Conservation (phyloP, 2,329 filamentous ascomycete species). For the Calonectria pauciramosa region DNA sequence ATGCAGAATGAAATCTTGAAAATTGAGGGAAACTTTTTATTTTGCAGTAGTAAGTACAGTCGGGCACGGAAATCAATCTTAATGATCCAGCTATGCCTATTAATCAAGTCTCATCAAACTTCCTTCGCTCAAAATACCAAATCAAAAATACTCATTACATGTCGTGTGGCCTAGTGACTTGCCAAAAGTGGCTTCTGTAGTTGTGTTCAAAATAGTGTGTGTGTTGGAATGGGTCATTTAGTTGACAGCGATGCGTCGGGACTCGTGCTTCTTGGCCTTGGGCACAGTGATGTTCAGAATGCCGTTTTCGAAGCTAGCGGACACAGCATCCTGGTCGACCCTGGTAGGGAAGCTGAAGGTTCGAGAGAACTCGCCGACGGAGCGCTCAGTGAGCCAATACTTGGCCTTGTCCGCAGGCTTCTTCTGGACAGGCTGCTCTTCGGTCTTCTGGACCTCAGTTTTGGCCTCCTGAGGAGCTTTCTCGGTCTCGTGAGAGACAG, state of each 20-base stretch:
- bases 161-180: background rate
- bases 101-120: background rate
- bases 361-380: conserved; percentile 76
- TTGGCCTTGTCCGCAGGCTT: conserved; percentile 61
- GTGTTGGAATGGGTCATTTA: conserved; percentile 48
- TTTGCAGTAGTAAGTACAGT: background rate
- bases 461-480: background rate
- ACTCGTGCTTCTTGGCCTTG: conserved; percentile 73
- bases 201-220: no score
- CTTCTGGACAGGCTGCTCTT: conserved; percentile 44
- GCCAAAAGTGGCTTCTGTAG: background rate
- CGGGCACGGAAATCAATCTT: background rate
- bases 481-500: conserved; percentile 35
- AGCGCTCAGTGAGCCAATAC: conserved; percentile 80
- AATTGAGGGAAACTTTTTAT: background rate
- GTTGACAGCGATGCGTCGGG: conserved; percentile 67
- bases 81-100: background rate
- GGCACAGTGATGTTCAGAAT: conserved; percentile 75
- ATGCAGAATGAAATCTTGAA: background rate
- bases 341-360: conserved; percentile 76
- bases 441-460: conserved; percentile 15
- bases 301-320: conserved; percentile 74
- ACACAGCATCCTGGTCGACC: conserved; percentile 74
- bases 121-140: background rate
- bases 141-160: background rate